These are phyloP conservation scores for Amanita thiersii DNA, from an alignment of 768 basidiomycete genomes.

Conservation along the genomic window DNA sequence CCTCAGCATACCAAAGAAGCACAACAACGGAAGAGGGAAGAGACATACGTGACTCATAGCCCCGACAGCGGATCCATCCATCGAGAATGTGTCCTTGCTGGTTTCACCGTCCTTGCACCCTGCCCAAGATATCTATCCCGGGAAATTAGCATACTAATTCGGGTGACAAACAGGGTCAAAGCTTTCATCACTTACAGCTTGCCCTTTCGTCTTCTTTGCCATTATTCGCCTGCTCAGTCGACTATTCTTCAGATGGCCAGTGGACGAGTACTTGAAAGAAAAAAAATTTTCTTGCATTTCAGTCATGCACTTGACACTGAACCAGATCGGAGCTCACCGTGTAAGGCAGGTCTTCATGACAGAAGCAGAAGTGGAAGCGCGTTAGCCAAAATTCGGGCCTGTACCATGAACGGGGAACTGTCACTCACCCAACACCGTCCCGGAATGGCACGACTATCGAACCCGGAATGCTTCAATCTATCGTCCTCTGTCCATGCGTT, in stretches of 20 bases:
- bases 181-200: constrained; percentile 38
- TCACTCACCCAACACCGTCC: constrained; percentile 28
- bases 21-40: background rate
- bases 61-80: constrained; percentile 54
- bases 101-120: constrained; percentile 68
- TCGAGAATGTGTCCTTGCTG: constrained; percentile 58
- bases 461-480: no score
- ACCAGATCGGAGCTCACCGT: background rate
- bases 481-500: no score
- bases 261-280: constrained; percentile 42
- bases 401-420: no score
- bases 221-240: constrained; percentile 26
- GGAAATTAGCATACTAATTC: background rate
- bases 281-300: background rate
- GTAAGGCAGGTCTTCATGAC: constrained; percentile 21
- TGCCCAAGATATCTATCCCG: constrained; percentile 64
- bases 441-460: constrained; percentile 42
- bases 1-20: background rate
- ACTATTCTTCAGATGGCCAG: constrained; percentile 42
- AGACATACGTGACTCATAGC: constrained; percentile 73
- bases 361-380: no score
- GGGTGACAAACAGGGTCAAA: background rate
- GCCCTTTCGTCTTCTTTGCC: constrained; percentile 45
- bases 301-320: background rate
- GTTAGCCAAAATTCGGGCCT: no score